Evolutionary conservation across 305 asterid genomes (phyloP).

Genomic region (Solanum hybrid): DNA sequence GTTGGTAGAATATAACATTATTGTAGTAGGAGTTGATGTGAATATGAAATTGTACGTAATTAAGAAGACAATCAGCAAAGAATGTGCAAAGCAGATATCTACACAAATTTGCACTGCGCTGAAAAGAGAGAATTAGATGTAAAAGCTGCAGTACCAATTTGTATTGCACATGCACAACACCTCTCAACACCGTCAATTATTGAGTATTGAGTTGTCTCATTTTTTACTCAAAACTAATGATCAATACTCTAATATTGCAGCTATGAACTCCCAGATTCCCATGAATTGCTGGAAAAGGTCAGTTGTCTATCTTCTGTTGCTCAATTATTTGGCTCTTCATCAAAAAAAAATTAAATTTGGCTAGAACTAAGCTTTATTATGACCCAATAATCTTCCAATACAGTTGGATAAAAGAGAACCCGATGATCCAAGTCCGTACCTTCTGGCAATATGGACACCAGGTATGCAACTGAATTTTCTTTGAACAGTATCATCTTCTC

Average conservation of each 20-base stretch:
- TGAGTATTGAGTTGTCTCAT: neutral
- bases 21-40: neutral
- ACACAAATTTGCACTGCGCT: neutral
- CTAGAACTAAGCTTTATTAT: constrained; percentile 9
- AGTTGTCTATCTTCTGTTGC: constrained; percentile 21
- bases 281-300: constrained; percentile 67
- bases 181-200: neutral
- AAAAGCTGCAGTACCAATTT: neutral
- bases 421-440: constrained; percentile 98
- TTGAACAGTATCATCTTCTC: neutral
- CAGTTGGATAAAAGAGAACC: constrained; percentile 86
- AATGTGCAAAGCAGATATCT: neutral
- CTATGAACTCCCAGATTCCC: constrained; percentile 81
- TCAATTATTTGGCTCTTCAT: constrained; percentile 6
- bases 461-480: constrained; percentile 33
- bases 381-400: constrained; percentile 12
- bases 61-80: constrained; percentile 1
- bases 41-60: neutral
- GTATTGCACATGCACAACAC: neutral
- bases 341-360: neutral
- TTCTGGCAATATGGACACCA: constrained; percentile 94
- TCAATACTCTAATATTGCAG: constrained; percentile 37
- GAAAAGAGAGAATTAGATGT: neutral
- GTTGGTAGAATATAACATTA: neutral
- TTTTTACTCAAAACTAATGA: neutral